Conservation (phyloP, 345 rosid species). For the Brassica juncea region DNA sequence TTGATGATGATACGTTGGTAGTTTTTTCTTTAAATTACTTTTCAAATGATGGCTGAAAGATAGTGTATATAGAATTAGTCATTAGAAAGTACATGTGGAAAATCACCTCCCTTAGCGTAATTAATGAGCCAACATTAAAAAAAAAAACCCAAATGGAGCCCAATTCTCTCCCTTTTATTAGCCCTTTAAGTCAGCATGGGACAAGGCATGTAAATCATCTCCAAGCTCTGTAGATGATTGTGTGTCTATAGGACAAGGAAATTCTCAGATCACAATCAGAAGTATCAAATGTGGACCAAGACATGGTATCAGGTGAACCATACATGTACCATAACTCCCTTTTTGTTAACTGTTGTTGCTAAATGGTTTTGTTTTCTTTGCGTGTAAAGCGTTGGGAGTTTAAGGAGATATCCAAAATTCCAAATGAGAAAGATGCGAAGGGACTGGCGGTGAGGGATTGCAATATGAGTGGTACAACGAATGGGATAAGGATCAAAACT, state of each 20-base stretch:
- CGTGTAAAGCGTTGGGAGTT: slow-evolving; percentile 52
- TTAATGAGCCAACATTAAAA: too few species aligned
- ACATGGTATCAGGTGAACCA: slow-evolving; percentile 39
- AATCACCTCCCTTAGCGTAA: too few species aligned
- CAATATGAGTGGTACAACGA: slow-evolving; percentile 45
- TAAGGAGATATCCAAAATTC: slow-evolving; percentile 42
- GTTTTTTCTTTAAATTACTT: too few species aligned
- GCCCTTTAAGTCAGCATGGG: slow-evolving; percentile 58
- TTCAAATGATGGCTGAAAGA: too few species aligned
- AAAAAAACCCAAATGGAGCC: too few species aligned
- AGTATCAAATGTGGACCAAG: slow-evolving; percentile 51
- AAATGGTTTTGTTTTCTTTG: slow-evolving; percentile 10
- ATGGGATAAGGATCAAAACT: slow-evolving; percentile 66
- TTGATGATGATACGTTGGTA: too few species aligned
- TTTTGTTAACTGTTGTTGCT: not conserved
- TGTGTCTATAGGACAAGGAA: slow-evolving; percentile 47
- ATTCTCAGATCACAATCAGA: slow-evolving; percentile 38
- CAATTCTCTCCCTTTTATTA: too few species aligned
- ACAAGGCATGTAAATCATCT: slow-evolving; percentile 51
- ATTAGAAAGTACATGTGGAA: too few species aligned
- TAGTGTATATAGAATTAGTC: too few species aligned
- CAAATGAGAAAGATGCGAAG: slow-evolving; percentile 51
- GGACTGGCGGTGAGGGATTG: slow-evolving; percentile 54
- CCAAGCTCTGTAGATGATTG: slow-evolving; percentile 16
- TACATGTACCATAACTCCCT: not conserved